Conservation (phyloP, 352 stramenopile species). For the Globisporangium radiosum region DNA sequence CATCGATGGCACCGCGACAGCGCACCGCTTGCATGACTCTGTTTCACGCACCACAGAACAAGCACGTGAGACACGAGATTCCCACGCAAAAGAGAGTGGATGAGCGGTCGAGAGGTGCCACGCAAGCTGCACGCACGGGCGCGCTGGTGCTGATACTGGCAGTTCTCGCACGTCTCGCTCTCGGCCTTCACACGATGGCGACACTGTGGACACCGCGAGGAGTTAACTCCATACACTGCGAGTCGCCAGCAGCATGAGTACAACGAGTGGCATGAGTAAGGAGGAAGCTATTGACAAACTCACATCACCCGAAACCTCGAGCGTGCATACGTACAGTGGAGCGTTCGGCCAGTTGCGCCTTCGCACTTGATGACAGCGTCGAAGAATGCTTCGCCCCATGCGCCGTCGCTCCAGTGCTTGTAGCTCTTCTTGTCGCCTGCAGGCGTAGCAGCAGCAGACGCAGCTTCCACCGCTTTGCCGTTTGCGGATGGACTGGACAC, state of each 20-base stretch:
- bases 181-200: slow-evolving; percentile 27
- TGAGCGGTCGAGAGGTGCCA: too few relatives aligned
- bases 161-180: slow-evolving; percentile 32
- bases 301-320: too few relatives aligned
- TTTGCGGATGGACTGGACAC: neutral
- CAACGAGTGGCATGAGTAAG: neutral
- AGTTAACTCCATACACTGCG: slow-evolving; percentile 63
- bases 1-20: slow-evolving; percentile 27
- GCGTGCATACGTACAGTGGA: slow-evolving; percentile 34
- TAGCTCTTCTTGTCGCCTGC: neutral
- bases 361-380: slow-evolving; percentile 44
- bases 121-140: slow-evolving; percentile 19
- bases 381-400: slow-evolving; percentile 31
- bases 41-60: slow-evolving; percentile 1
- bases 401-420: slow-evolving; percentile 1
- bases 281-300: neutral
- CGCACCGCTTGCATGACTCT: slow-evolving; percentile 46
- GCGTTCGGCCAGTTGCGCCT: slow-evolving; percentile 34
- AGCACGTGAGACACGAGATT: neutral
- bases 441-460: neutral
- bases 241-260: neutral
- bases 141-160: slow-evolving; percentile 28
- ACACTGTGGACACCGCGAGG: slow-evolving; percentile 38
- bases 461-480: neutral
- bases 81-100: neutral